Base-by-base conservation (phyloP, 345 rosid genomes). In the Camelina sativa region DNA sequence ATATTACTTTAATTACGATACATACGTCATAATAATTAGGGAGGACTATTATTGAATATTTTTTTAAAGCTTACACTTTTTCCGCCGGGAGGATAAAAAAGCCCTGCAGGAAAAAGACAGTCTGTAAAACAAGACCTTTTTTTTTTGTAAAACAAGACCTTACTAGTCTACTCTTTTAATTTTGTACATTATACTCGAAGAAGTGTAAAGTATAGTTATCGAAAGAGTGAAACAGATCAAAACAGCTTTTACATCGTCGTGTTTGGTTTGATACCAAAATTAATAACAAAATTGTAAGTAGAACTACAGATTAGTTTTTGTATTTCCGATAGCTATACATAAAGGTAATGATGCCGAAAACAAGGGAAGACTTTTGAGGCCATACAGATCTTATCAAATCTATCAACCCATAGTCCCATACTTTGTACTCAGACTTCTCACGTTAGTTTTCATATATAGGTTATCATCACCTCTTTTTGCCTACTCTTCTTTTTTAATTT, bases 311-410 rank as follows among this genome's bases (percentile, higher is more conserved):
- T 61, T 38, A 7, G 6, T 11, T 11, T 4, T 56, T 15, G 17
- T 38, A 6, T 40, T 20, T 6, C 13, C 37, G 4, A 41, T 23
- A 8, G 20, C 44, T 41, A 8, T 3, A 40, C 22, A 2, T 15
- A 41, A 62, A 62, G 19, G 52, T 43, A 41, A 62, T 62, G 67
- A 41, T 62, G 51, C 65, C 65, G 50, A 20, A 35, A 61, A 20
- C 50, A 61, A 61, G 5, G 19, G 32, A 40, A 23, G 34, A 40
- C 65, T 61, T 61, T 22, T 61, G 34, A 40, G 17, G 1, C 22
- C 32, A 20, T 25, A 25, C 8, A 16, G 37, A 59, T 40, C 65
- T 38, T 22, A 62, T 62, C 50, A 41, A 62, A 41, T 62, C 67
- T n/a, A 43, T 41, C 35, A 62, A 62, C 66, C 51, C 67, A 41